phyloP scores from a whole-genome alignment of 169 alveolate species.

The Plasmodium cynomolgi region DNA sequence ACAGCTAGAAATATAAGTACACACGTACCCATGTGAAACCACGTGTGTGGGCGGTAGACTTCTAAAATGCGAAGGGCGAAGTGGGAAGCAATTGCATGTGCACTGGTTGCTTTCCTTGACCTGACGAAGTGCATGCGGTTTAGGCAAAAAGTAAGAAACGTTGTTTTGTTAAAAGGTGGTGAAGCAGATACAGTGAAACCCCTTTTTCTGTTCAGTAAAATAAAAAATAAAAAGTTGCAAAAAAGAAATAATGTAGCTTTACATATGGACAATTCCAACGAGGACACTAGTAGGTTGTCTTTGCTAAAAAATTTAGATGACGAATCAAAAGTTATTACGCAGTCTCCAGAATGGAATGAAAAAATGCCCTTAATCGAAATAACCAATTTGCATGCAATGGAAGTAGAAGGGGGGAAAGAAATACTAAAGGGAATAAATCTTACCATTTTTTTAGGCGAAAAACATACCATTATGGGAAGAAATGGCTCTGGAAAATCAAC shows the following conservation, averaged over 20 bases:
- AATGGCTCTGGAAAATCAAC: constrained; percentile 84
- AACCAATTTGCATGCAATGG: constrained; percentile 75
- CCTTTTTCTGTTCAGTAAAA: constrained; percentile 8
- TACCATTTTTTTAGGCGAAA: constrained; percentile 75
- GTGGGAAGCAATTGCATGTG: not conserved
- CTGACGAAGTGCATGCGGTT: constrained; percentile 12
- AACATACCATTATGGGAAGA: constrained; percentile 81
- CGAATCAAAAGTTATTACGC: constrained; percentile 35
- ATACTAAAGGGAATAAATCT: constrained; percentile 77
- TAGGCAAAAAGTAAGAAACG: not conserved
- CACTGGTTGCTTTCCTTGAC: not conserved
- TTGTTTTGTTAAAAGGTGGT: not conserved
- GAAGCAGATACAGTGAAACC: not conserved
- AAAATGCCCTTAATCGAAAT: constrained; percentile 76
- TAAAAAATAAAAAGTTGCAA: not conserved
- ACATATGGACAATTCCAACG: constrained; percentile 47
- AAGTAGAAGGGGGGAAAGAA: constrained; percentile 77
- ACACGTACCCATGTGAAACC: not conserved
- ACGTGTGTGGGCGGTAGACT: not conserved
- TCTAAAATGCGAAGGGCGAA: not conserved
- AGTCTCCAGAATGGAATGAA: constrained; percentile 64
- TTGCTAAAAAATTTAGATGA: constrained; percentile 67
- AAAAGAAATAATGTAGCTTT: not conserved
- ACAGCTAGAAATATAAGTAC: not conserved
- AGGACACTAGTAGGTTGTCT: constrained; percentile 30